A percentile compares a stretch with the other conserved stretches of the same genome.
These are phyloP conservation scores for Tubosaeta brunneosetosa DNA, from an alignment of 768 basidiomycete species.

Conservation along the genomic window DNA sequence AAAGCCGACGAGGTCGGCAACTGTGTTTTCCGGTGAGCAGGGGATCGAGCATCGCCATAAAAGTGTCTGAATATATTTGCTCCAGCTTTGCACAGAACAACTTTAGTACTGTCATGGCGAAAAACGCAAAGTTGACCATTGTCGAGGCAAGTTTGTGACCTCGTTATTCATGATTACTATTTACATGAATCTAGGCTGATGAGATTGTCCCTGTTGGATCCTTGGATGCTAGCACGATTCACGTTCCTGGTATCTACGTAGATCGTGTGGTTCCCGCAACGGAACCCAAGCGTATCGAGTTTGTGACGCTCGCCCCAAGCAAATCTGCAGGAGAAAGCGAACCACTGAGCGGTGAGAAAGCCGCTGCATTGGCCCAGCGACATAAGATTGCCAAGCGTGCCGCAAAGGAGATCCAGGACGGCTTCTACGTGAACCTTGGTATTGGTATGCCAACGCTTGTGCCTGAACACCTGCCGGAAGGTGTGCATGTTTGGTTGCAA, in stretches of 20 bases:
- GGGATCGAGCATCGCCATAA: not conserved
- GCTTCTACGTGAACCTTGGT: conserved; percentile 84
- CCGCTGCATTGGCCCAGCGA: conserved; percentile 49
- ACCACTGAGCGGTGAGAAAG: conserved; percentile 44
- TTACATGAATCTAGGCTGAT: conserved; percentile 56
- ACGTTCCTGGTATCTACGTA: conserved; percentile 82
- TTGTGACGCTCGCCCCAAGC: conserved; percentile 60
- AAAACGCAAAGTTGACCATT: conserved; percentile 84
- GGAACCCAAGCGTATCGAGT: conserved; percentile 73
- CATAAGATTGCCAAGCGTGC: conserved; percentile 81
- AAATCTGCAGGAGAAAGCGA: conserved; percentile 27
- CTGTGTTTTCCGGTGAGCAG: conserved; percentile 72
- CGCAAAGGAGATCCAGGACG: conserved; percentile 84
- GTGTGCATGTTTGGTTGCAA: conserved; percentile 82
- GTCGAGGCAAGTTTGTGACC: conserved; percentile 58
- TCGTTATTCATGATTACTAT: conserved; percentile 4
- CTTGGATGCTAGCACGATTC: conserved; percentile 76
- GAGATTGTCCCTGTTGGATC: conserved; percentile 81
- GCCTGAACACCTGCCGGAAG: conserved; percentile 69
- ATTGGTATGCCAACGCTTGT: conserved; percentile 92
- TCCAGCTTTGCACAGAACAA: conserved; percentile 81
- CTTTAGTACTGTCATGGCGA: conserved; percentile 83
- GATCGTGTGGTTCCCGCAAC: conserved; percentile 83
- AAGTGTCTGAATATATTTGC: not conserved
- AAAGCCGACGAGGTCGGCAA: conserved; percentile 91